These are phyloP conservation scores for Cercospora nicotianae DNA, from an alignment of 2,329 filamentous ascomycete species.

Conservation along the genomic window DNA sequence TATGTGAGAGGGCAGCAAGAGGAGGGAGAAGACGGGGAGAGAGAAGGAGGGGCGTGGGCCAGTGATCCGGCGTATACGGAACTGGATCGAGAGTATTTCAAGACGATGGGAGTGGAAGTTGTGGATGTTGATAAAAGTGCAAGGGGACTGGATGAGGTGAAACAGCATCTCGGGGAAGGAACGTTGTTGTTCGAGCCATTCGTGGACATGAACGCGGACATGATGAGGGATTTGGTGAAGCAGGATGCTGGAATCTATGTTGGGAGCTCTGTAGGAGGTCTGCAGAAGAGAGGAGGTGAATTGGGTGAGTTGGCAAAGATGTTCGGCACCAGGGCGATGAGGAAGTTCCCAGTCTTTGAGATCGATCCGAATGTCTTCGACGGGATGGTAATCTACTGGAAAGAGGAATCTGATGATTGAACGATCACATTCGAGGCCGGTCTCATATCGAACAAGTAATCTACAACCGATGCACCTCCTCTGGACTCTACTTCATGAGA, in stretches of 20 bases:
- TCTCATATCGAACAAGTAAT: background rate
- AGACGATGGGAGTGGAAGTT: constrained; percentile 24
- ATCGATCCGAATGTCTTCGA: constrained; percentile 36
- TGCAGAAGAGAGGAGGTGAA: constrained; percentile 15
- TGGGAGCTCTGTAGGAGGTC: constrained; percentile 28
- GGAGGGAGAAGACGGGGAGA: background rate
- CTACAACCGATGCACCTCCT: background rate
- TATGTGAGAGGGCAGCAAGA: background rate
- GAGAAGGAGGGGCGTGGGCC: constrained; percentile 25
- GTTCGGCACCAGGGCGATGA: constrained; percentile 21
- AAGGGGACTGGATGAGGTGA: constrained; percentile 22
- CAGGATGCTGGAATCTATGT: constrained; percentile 27
- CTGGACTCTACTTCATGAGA: constrained; percentile 7
- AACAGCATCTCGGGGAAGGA: constrained; percentile 13
- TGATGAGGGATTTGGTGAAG: constrained; percentile 22
- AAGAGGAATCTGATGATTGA: constrained; percentile 23
- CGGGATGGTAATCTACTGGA: constrained; percentile 32
- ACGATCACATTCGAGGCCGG: background rate
- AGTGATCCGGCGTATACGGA: constrained; percentile 37
- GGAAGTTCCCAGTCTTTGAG: constrained; percentile 32
- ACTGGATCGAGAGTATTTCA: constrained; percentile 34
- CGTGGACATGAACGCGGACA: constrained; percentile 28
- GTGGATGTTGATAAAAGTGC: constrained; percentile 14
- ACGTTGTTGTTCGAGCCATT: constrained; percentile 33
- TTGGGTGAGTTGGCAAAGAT: constrained; percentile 17